Evolutionary conservation across 345 rosid genomes (phyloP), one percentile per base, ranked within the genome.

Genomic region (Noccaea caerulescens): DNA sequence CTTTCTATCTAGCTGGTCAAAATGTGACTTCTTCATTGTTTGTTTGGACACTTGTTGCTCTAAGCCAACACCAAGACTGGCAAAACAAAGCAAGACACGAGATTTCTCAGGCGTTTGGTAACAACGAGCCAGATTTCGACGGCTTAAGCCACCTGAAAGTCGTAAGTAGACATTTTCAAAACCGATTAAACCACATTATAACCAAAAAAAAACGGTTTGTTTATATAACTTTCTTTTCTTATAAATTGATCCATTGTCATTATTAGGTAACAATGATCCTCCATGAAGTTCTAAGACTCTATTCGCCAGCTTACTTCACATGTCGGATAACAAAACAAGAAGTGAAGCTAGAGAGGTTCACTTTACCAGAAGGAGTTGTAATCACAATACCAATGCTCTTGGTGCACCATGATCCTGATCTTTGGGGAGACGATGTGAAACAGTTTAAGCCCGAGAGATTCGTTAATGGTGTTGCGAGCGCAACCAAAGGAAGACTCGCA

Each of bases 1-100:
- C 82, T 27, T 83, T 89, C 67, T 89, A 87, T 69, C 68, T 85
- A 10, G 90, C 90, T n/a, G 89, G 94, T 27, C 88, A 89, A 66
- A 86, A 82, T 46, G 83, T 88, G 16, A 81, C 88, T 9, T 63
- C 89, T 23, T 68, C 76, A 38, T 63, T 85, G 62, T 70, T 84
- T 45, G 80, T 80, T 36, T 87, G 92, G 96, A 69, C 85, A 9
- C 47, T 77, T 66, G 66, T 89, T 72, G 72, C 83, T 54, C 43
- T 85, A 65, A 76, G 86, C 55, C 66, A 77, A 16, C 83, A 87
- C 62, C 84, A 77, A 44, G 76, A 78, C n/a, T 84, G 92, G 92
- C 92, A 87, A 69, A 70, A 20, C 37, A 77, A 75, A 54, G 80
- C 88, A 12, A 81, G 89, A 59, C 81, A 82, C 59, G 93, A 84